Conservation (phyloP, 2,329 filamentous ascomycete species). For the Botryotinia convoluta region DNA sequence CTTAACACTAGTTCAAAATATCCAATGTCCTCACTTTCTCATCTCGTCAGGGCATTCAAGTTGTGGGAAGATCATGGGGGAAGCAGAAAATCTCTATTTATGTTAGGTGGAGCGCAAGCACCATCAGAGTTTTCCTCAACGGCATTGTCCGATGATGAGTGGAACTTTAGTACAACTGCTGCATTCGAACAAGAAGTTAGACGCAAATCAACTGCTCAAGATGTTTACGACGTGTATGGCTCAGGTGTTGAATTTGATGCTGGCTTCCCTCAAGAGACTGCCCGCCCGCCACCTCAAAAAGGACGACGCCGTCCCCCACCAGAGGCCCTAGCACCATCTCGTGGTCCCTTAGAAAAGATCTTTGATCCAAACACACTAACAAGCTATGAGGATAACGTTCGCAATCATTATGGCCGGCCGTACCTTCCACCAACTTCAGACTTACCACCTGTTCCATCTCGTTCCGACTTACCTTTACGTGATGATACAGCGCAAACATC, state of each 20-base stretch:
- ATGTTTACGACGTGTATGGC: conserved; percentile 61
- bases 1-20: conserved; percentile 59
- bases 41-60: conserved; percentile 69
- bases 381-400: conserved; percentile 62
- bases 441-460: conserved; percentile 21
- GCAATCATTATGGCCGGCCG: conserved; percentile 55
- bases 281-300: conserved; percentile 46
- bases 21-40: conserved; percentile 60
- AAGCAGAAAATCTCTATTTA: conserved; percentile 63
- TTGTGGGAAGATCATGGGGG: conserved; percentile 74
- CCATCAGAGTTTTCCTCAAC: conserved; percentile 43
- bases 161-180: conserved; percentile 65
- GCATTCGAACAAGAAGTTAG: conserved; percentile 61
- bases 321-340: conserved; percentile 53
- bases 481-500: conserved; percentile 52
- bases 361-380: conserved; percentile 66
- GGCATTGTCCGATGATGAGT: conserved; percentile 53
- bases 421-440: conserved; percentile 28
- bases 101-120: conserved; percentile 54
- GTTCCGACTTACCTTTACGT: conserved; percentile 58
- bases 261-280: conserved; percentile 44
- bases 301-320: conserved; percentile 53
- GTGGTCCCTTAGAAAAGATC: conserved; percentile 59
- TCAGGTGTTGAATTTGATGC: conserved; percentile 52
- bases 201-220: conserved; percentile 51